phyloP scores from a whole-genome alignment of 2,329 filamentous ascomycete species.

The Atkinsonella hypoxylon region DNA sequence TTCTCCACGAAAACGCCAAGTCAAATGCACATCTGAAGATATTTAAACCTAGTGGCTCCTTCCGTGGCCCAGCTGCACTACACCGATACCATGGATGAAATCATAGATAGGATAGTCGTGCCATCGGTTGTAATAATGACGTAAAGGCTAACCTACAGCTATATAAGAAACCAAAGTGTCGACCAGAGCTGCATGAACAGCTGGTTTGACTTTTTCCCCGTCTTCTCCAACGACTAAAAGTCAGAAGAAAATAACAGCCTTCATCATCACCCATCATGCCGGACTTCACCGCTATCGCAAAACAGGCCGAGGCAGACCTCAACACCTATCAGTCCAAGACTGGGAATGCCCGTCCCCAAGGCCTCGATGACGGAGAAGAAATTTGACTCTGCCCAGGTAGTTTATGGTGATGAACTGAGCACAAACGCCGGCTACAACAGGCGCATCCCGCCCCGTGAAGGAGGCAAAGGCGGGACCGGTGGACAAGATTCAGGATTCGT shows the following conservation, averaged over 20 bases:
- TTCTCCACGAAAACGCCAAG: not conserved
- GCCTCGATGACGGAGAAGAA: constrained; percentile 29
- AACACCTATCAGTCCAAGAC: constrained; percentile 37
- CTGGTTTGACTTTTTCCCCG: too few relatives aligned
- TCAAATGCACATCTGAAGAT: not conserved
- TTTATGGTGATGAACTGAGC: constrained; percentile 30
- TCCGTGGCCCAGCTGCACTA: not conserved
- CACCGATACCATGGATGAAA: not conserved
- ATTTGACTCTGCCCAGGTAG: constrained; percentile 19
- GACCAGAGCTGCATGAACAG: not conserved
- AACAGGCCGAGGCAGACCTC: constrained; percentile 33
- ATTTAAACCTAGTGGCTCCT: not conserved
- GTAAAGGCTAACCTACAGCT: not conserved
- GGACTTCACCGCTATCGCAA: constrained; percentile 30
- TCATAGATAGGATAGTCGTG: not conserved
- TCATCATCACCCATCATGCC: constrained; percentile 11
- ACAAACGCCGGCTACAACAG: constrained; percentile 34
- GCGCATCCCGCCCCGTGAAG: constrained; percentile 32
- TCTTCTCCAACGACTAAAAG: too few relatives aligned
- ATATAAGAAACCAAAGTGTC: not conserved
- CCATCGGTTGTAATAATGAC: not conserved
- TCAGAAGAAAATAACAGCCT: not conserved
- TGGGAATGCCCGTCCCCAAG: constrained; percentile 26
- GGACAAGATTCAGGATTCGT: constrained; percentile 21
- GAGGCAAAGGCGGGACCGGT: constrained; percentile 30